Conservation (phyloP, 2,329 filamentous ascomycete genomes). For the Claviceps lovelessii region DNA sequence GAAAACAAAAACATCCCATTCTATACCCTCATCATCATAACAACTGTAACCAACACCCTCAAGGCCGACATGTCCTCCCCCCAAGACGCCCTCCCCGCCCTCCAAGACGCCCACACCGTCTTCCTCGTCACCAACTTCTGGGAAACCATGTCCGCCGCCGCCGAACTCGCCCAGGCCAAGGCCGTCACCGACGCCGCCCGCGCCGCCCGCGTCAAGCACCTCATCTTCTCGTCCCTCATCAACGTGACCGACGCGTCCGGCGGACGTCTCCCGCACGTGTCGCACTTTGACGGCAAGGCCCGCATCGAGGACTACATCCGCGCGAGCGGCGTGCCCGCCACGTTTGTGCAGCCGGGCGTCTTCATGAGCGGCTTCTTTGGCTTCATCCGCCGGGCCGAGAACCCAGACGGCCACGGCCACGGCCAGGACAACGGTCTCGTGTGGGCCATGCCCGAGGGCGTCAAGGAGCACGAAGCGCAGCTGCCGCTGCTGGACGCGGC, state of each 20-base stretch:
- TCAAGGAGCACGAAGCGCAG: constrained; percentile 16
- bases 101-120: constrained; percentile 29
- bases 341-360: constrained; percentile 36
- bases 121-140: constrained; percentile 27
- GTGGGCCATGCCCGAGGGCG: constrained; percentile 13
- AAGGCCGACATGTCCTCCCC: constrained; percentile 28
- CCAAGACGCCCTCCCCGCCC: constrained; percentile 20
- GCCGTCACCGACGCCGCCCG: constrained; percentile 31
- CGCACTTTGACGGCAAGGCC: constrained; percentile 44
- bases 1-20: no score
- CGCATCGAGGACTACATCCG: constrained; percentile 43
- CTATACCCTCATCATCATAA: no score
- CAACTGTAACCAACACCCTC: no score
- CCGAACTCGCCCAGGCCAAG: constrained; percentile 29
- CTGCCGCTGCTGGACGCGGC: constrained; percentile 24
- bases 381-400: constrained; percentile 13
- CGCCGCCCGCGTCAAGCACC: constrained; percentile 27
- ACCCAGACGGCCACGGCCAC: background rate
- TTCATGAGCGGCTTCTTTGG: constrained; percentile 38
- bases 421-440: constrained; percentile 15
- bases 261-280: constrained; percentile 23
- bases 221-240: constrained; percentile 32
- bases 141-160: constrained; percentile 19
- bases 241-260: constrained; percentile 23
- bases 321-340: constrained; percentile 28